These are phyloP conservation scores for Neostapfia colusana DNA, from an alignment of 176 grass and related monocot genomes.

Conservation along the genomic window DNA sequence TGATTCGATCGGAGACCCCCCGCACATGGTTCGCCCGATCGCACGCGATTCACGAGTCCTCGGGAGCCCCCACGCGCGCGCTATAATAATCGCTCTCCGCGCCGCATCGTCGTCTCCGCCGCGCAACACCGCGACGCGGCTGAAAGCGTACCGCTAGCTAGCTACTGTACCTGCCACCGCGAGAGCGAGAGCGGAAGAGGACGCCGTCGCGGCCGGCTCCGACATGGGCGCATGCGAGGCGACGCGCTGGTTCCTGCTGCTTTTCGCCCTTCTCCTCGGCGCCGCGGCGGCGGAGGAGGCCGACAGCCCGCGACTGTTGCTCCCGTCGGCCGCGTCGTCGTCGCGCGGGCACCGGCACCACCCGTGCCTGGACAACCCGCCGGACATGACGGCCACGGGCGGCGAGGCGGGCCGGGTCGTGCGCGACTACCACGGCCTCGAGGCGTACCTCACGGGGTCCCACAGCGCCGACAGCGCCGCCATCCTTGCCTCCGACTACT, in stretches of 20 bases:
- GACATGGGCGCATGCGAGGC: neutral
- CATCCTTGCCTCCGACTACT: slow-evolving; percentile 65
- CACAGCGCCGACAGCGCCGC: slow-evolving; percentile 31
- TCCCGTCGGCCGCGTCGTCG: neutral
- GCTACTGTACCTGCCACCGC: neutral
- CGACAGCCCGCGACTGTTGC: neutral
- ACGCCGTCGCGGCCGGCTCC: neutral
- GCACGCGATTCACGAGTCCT: neutral
- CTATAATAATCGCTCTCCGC: neutral
- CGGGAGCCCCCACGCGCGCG: neutral
- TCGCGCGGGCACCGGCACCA: neutral
- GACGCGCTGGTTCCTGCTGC: neutral
- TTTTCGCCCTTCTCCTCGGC: neutral
- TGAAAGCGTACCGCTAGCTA: neutral
- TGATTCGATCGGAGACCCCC: no score
- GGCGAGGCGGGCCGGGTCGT: slow-evolving; percentile 41
- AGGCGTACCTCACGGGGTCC: slow-evolving; percentile 42
- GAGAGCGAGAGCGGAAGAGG: no score
- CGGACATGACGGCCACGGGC: slow-evolving; percentile 39
- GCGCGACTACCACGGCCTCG: slow-evolving; percentile 44
- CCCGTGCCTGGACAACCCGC: slow-evolving; percentile 59
- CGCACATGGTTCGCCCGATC: neutral
- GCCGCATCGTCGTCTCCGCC: neutral
- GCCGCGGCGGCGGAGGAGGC: neutral
- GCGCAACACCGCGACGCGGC: neutral